Evolutionary conservation across 345 rosid species (phyloP).

Genomic region (Citrus medica): DNA sequence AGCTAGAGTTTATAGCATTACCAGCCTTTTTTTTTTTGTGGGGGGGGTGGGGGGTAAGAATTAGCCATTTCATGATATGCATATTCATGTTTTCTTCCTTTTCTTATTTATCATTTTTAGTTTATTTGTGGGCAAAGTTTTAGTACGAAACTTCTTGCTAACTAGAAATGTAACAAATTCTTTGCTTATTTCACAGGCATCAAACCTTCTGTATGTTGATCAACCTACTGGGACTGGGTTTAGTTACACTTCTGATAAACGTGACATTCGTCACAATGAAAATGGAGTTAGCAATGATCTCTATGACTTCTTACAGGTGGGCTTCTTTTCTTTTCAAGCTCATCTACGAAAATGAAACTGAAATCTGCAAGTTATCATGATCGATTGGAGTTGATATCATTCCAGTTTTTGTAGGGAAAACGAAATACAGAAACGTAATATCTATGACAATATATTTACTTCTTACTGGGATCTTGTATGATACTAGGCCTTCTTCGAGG

Average conservation of each 20-base stretch:
- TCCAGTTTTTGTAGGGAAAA: neutral
- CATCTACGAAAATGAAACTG: neutral
- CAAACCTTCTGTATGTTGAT: slow-evolving; percentile 92
- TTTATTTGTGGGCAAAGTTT: neutral
- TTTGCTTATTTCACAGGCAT: slow-evolving; percentile 48
- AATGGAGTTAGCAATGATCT: slow-evolving; percentile 85
- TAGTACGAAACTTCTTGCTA: neutral
- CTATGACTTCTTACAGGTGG: slow-evolving; percentile 95
- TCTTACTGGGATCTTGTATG: slow-evolving; percentile 9
- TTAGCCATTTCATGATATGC: neutral
- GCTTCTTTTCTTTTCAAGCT: slow-evolving; percentile 2
- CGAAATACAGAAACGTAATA: neutral
- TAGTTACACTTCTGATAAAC: slow-evolving; percentile 82
- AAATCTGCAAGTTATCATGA: neutral
- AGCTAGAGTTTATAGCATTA: neutral
- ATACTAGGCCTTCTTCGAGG: slow-evolving; percentile 78
- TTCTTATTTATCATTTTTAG: neutral
- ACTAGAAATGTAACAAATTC: neutral
- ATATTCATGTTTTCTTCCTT: neutral
- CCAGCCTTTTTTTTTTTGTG: neutral
- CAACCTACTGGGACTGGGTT: slow-evolving; percentile 99
- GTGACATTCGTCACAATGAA: slow-evolving; percentile 87
- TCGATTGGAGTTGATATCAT: neutral
- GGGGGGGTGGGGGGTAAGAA: neutral
- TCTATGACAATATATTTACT: neutral